Conservation (phyloP, 768 basidiomycete genomes). For the Agaricus subrufescens region DNA sequence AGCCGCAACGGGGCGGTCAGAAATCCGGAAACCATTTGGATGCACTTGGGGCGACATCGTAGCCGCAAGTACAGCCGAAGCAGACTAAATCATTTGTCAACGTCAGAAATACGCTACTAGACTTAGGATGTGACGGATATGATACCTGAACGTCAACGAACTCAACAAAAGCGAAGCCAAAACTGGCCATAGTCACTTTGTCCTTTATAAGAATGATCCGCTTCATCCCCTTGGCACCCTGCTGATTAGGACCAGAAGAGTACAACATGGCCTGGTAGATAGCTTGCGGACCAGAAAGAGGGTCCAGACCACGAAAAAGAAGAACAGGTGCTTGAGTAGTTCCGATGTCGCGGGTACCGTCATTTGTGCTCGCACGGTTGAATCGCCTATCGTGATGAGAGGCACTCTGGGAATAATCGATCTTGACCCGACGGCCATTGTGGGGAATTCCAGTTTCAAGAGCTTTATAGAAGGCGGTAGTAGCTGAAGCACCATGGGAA, state of each 20-base stretch:
- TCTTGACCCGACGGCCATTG: constrained; percentile 85
- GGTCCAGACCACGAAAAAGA: constrained; percentile 87
- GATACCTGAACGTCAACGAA: constrained; percentile 78
- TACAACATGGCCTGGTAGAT: constrained; percentile 79
- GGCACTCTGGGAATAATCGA: constrained; percentile 91
- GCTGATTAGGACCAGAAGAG: constrained; percentile 72
- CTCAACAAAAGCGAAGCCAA: constrained; percentile 94
- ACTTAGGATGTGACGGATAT: constrained; percentile 34
- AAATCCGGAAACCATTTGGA: constrained; percentile 92
- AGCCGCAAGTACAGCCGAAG: constrained; percentile 75
- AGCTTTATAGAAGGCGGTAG: constrained; percentile 67
- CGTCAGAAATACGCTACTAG: neutral
- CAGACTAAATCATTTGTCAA: constrained; percentile 50
- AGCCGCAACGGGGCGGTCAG: constrained; percentile 81
- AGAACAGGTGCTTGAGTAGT: constrained; percentile 78
- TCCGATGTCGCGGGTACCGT: constrained; percentile 95
- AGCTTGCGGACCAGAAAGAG: constrained; percentile 81
- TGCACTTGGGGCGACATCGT: constrained; percentile 84
- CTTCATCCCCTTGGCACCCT: constrained; percentile 83
- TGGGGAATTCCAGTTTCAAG: constrained; percentile 67
- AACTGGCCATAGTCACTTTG: constrained; percentile 80
- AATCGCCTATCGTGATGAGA: constrained; percentile 65
- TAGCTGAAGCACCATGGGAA: constrained; percentile 78
- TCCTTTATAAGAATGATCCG: constrained; percentile 89
- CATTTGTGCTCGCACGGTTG: constrained; percentile 67